A percentile compares a stretch with the other conserved stretches of the same genome.
These are phyloP conservation scores for Orobanche coerulescens DNA, from an alignment of 257 asterid genomes.

Conservation along the genomic window DNA sequence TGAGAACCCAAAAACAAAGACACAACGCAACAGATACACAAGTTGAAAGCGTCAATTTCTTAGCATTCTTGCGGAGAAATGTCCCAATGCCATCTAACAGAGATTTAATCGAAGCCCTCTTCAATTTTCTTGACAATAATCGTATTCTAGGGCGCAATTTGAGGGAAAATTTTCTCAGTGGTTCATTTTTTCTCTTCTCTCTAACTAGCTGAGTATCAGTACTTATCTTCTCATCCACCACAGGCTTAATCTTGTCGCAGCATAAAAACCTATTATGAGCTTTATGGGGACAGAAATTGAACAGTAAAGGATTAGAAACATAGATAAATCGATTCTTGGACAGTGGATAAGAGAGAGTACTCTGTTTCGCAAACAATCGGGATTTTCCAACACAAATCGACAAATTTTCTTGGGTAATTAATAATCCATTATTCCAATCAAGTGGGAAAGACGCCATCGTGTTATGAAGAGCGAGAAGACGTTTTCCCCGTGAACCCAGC, in stretches of 20 bases:
- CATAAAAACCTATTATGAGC: conserved; percentile 32
- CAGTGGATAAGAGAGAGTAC: conserved; percentile 26
- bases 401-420: conserved; percentile 35
- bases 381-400: conserved; percentile 33
- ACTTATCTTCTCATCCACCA: conserved; percentile 34
- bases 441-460: conserved; percentile 70
- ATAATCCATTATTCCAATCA: conserved; percentile 43
- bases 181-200: conserved; percentile 35
- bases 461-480: conserved; percentile 21
- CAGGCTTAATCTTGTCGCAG: conserved; percentile 40
- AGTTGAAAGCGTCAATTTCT: conserved; percentile 51
- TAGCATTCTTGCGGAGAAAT: conserved; percentile 56
- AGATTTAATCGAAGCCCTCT: conserved; percentile 42
- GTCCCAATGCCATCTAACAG: conserved; percentile 39
- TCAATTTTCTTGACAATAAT: conserved; percentile 46
- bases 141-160: conserved; percentile 64
- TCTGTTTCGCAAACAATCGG: conserved; percentile 21
- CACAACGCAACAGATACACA: conserved; percentile 57
- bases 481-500: conserved; percentile 31
- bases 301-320: conserved; percentile 32
- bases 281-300: conserved; percentile 29
- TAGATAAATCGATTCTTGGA: conserved; percentile 31
- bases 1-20: conserved; percentile 69
- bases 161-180: conserved; percentile 42
- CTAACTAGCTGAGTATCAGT: conserved; percentile 33